These are phyloP conservation scores for Physcia stellaris DNA, from an alignment of 495 filamentous ascomycete genomes.

Conservation along the genomic window DNA sequence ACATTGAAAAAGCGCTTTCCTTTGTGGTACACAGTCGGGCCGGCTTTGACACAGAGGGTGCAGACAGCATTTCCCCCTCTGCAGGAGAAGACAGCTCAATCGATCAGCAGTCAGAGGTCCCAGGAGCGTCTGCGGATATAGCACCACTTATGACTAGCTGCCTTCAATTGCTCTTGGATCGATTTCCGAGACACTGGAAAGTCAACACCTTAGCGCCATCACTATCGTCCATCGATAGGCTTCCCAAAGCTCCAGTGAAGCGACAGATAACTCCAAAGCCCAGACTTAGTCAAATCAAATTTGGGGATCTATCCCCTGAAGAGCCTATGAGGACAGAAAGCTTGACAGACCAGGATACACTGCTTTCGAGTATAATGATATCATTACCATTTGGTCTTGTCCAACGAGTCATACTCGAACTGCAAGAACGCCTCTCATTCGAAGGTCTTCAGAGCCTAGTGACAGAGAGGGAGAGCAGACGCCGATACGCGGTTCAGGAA, in stretches of 20 bases:
- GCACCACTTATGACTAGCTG: conserved; percentile 27
- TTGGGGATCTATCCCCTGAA: conserved; percentile 44
- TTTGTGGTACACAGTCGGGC: conserved; percentile 25
- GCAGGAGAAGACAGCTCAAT: not conserved
- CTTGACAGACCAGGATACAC: conserved; percentile 18
- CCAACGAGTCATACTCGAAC: conserved; percentile 39
- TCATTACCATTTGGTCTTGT: conserved; percentile 49
- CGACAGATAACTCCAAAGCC: conserved; percentile 26
- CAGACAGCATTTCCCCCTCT: not conserved
- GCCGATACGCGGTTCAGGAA: conserved; percentile 1
- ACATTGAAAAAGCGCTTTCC: conserved; percentile 34
- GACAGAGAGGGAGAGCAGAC: conserved; percentile 39
- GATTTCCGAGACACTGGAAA: conserved; percentile 18
- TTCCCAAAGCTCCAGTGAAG: conserved; percentile 20
- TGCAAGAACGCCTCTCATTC: conserved; percentile 28
- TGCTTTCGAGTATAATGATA: conserved; percentile 47
- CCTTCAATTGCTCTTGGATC: conserved; percentile 13
- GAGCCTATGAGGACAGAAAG: conserved; percentile 23
- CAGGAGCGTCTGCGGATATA: conserved; percentile 24
- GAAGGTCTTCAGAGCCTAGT: conserved; percentile 38
- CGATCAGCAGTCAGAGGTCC: not conserved
- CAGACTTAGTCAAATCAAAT: conserved; percentile 46
- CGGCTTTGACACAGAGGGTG: conserved; percentile 16
- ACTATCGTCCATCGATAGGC: conserved; percentile 14
- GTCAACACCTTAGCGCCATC: conserved; percentile 20